These are phyloP conservation scores for Pelargonium fulgidum DNA, from an alignment of 441 rosid species.

Conservation along the genomic window DNA sequence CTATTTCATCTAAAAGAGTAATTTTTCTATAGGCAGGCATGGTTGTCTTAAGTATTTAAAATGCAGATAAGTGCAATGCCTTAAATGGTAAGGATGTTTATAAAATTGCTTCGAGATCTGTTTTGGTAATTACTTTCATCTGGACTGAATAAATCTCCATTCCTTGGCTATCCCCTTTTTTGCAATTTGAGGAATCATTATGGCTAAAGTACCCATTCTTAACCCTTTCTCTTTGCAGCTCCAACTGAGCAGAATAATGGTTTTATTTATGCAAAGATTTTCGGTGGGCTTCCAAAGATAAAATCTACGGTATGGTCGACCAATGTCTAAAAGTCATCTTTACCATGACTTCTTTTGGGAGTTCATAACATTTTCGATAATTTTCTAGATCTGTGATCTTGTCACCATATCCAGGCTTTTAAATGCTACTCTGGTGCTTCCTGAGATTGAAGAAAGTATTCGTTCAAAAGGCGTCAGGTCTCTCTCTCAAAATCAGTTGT, in stretches of 20 bases:
- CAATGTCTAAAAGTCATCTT: slow-evolving; percentile 15
- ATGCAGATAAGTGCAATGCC: background rate
- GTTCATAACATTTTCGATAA: slow-evolving; percentile 57
- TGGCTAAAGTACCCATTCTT: slow-evolving; percentile 14
- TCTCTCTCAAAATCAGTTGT: slow-evolving; percentile 20
- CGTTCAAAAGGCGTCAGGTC: slow-evolving; percentile 92
- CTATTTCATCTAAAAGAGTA: background rate
- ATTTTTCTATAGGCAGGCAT: background rate
- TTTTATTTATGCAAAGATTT: slow-evolving; percentile 84
- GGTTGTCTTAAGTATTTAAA: background rate
- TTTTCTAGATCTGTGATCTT: slow-evolving; percentile 99
- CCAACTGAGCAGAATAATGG: slow-evolving; percentile 53
- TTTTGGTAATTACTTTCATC: background rate
- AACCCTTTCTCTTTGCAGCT: slow-evolving; percentile 37
- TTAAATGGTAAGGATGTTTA: background rate
- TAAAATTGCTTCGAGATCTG: background rate
- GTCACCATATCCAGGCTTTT: slow-evolving; percentile 99
- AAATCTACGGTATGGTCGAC: slow-evolving; percentile 68
- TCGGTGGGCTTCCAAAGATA: slow-evolving; percentile 91
- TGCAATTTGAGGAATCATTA: slow-evolving; percentile 11
- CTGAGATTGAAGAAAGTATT: slow-evolving; percentile 92
- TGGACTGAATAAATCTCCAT: slow-evolving; percentile 4
- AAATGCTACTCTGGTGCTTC: slow-evolving; percentile 99
- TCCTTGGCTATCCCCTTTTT: slow-evolving; percentile 8
- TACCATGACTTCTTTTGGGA: slow-evolving; percentile 25